Conservation (phyloP, 495 filamentous ascomycete genomes). For the Tuber magnatum region DNA sequence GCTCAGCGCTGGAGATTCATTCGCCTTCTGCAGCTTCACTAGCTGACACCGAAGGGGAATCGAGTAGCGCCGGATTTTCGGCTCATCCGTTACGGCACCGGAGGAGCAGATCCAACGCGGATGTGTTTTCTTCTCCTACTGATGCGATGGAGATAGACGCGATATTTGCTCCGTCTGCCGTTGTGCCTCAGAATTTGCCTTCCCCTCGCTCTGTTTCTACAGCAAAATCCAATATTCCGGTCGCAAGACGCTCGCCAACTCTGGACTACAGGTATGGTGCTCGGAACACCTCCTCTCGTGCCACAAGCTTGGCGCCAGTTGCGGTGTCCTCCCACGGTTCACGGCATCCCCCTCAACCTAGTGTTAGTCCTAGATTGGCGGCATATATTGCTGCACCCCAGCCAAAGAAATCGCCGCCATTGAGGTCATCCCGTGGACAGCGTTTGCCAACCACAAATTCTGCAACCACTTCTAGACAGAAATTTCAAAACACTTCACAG, state of each 20-base stretch:
- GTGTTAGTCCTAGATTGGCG: slow-evolving; percentile 50
- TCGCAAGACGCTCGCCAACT: slow-evolving; percentile 9
- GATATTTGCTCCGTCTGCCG: slow-evolving; percentile 26
- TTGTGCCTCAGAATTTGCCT: background rate
- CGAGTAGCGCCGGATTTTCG: slow-evolving; percentile 3
- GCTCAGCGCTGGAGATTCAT: slow-evolving; percentile 35
- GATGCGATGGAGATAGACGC: slow-evolving; percentile 29
- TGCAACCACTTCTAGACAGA: slow-evolving; percentile 28
- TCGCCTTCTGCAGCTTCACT: slow-evolving; percentile 40
- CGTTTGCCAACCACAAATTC: slow-evolving; percentile 16
- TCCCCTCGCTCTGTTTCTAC: slow-evolving; percentile 14
- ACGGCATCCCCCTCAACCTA: slow-evolving; percentile 37
- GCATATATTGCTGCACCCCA: slow-evolving; percentile 61
- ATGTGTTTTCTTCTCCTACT: slow-evolving; percentile 47
- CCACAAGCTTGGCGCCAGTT: slow-evolving; percentile 25
- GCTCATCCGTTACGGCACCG: slow-evolving; percentile 48
- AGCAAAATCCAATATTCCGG: slow-evolving; percentile 26
- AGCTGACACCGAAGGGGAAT: slow-evolving; percentile 38
- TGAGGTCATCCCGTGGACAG: slow-evolving; percentile 35
- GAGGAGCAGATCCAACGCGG: slow-evolving; percentile 40
- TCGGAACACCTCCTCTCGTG: slow-evolving; percentile 29
- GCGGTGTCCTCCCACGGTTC: slow-evolving; percentile 39
- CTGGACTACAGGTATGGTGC: slow-evolving; percentile 5
- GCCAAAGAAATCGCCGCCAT: slow-evolving; percentile 51
- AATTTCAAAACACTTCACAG: slow-evolving; percentile 31